Conservation (phyloP, 768 basidiomycete genomes). For the Amanita muscaria region DNA sequence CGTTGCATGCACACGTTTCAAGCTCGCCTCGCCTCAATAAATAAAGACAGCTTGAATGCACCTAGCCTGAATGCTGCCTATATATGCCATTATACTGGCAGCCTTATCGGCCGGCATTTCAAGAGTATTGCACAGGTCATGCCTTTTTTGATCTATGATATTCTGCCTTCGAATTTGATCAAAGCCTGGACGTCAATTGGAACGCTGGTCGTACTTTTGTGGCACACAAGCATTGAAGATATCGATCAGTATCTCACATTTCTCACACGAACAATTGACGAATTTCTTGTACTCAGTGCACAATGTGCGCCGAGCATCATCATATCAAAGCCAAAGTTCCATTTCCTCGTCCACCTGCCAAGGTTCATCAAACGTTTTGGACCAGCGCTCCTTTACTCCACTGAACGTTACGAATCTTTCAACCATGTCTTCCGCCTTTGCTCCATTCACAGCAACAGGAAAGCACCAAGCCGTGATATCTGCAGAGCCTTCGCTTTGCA, state of each 20-base stretch:
- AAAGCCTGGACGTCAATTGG: slow-evolving; percentile 24
- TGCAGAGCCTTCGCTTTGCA: not conserved
- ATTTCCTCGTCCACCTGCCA: slow-evolving; percentile 29
- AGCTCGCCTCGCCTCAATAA: slow-evolving; percentile 1
- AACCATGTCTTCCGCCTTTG: slow-evolving; percentile 25
- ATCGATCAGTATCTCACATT: slow-evolving; percentile 17
- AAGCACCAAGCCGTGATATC: slow-evolving; percentile 19
- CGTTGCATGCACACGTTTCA: not conserved
- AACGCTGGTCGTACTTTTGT: slow-evolving; percentile 21
- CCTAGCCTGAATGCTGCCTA: slow-evolving; percentile 20
- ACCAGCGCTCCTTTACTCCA: slow-evolving; percentile 34
- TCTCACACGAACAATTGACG: slow-evolving; percentile 22
- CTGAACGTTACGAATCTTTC: slow-evolving; percentile 35
- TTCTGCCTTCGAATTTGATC: slow-evolving; percentile 14
- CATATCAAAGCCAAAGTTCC: slow-evolving; percentile 40
- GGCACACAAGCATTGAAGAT: slow-evolving; percentile 22
- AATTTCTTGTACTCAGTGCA: slow-evolving; percentile 26
- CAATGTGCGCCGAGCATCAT: slow-evolving; percentile 16
- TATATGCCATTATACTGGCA: slow-evolving; percentile 25
- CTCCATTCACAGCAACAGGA: slow-evolving; percentile 26
- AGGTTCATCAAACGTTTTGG: slow-evolving; percentile 31
- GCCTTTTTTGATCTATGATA: slow-evolving; percentile 20
- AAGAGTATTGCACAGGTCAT: slow-evolving; percentile 22
- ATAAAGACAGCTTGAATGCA: slow-evolving; percentile 13
- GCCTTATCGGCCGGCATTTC: slow-evolving; percentile 29